Evolutionary conservation across 305 asterid species (phyloP).

Genomic region (Salvia sclarea): DNA sequence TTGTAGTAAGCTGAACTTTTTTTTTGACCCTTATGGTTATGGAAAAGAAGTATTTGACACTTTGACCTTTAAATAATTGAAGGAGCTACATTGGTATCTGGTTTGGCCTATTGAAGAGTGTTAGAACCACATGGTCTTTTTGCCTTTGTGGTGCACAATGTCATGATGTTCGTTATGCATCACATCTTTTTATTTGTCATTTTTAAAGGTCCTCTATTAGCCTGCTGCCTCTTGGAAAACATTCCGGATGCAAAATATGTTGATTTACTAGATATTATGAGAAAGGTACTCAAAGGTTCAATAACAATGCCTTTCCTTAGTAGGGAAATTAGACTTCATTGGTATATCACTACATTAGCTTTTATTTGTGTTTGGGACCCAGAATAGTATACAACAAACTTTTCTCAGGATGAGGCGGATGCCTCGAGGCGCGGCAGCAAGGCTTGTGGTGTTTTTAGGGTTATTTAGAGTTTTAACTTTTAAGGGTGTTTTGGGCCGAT

Average conservation of each 20-base stretch:
- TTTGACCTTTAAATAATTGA: not conserved
- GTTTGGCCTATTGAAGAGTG: not conserved
- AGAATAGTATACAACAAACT: too few relatives aligned
- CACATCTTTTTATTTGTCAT: slow-evolving; percentile 6
- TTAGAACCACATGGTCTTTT: not conserved
- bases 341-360: too few relatives aligned
- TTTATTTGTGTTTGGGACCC: too few relatives aligned
- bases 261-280: not conserved
- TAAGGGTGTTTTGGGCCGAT: too few relatives aligned
- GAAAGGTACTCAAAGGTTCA: slow-evolving; percentile 13
- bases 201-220: not conserved
- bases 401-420: too few relatives aligned
- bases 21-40: not conserved
- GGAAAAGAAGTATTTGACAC: not conserved
- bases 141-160: not conserved
- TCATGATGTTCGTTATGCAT: not conserved
- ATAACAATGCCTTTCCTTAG: not conserved
- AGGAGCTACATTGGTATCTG: not conserved
- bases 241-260: slow-evolving; percentile 6
- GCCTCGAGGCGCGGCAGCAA: too few relatives aligned
- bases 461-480: too few relatives aligned
- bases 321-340: not conserved
- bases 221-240: not conserved
- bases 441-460: too few relatives aligned
- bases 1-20: slow-evolving; percentile 5